Conservation (phyloP, 2,329 filamentous ascomycete genomes). For the Torrubiella hemipterigena region DNA sequence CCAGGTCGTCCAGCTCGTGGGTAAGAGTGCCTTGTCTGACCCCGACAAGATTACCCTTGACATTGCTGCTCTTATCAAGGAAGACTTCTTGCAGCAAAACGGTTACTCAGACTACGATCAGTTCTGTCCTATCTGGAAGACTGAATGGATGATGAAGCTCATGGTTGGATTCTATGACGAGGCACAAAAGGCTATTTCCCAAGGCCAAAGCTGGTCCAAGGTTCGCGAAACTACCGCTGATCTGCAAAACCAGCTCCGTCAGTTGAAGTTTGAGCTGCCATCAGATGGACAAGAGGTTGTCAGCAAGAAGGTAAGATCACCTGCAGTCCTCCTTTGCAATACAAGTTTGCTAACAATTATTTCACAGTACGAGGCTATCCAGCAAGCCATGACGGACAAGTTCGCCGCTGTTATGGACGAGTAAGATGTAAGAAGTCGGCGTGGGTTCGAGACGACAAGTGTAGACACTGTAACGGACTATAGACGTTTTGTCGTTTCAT, state of each 20-base stretch:
- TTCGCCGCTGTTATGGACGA: constrained; percentile 94
- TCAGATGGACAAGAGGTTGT: constrained; percentile 71
- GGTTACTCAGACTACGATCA: constrained; percentile 98
- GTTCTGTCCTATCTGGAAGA: constrained; percentile 99
- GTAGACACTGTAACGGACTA: no score
- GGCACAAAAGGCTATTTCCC: constrained; percentile 84
- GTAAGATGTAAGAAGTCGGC: no score
- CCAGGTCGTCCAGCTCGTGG: constrained; percentile 96
- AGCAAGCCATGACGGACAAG: constrained; percentile 90
- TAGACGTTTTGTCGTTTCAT: constrained; percentile 9
- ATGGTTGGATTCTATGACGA: constrained; percentile 99
- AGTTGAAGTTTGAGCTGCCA: constrained; percentile 95
- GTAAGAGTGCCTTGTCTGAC: constrained; percentile 92
- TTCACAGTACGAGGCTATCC: constrained; percentile 73
- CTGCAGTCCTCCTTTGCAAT: no score
- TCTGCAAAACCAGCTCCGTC: constrained; percentile 72
- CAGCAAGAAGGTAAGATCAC: constrained; percentile 60
- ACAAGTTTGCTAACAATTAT: constrained; percentile 28
- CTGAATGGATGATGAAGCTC: constrained; percentile 99
- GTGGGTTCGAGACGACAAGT: no score
- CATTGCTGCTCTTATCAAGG: constrained; percentile 83
- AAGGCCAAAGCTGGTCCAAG: constrained; percentile 87
- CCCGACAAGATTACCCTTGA: constrained; percentile 97
- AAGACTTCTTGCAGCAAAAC: constrained; percentile 98
- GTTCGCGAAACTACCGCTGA: constrained; percentile 83